These are phyloP conservation scores for Marasmius tenuissimus DNA, from an alignment of 1,284 basidiomycete species.

Conservation along the genomic window DNA sequence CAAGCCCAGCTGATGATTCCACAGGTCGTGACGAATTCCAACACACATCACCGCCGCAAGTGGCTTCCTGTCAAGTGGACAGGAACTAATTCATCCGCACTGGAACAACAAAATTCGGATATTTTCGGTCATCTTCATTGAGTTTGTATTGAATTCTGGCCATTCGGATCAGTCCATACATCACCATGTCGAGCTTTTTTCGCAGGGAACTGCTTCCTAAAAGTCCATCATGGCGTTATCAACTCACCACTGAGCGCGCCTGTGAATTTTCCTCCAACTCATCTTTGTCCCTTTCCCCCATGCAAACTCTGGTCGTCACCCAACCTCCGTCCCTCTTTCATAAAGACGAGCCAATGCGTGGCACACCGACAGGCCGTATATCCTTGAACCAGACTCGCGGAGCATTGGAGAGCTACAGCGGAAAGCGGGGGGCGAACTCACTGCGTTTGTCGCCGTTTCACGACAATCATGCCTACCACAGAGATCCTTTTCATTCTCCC, in stretches of 20 bases:
- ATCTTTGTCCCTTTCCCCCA: slow-evolving; percentile 9
- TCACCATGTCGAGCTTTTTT: slow-evolving; percentile 1
- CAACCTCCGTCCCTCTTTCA: slow-evolving; percentile 3
- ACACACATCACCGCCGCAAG: no score
- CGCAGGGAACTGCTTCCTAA: neutral
- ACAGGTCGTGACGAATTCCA: no score
- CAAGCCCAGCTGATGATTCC: no score
- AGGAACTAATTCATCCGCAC: no score
- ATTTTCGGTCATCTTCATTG: neutral
- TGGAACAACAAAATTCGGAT: neutral
- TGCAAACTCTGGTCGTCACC: slow-evolving; percentile 14
- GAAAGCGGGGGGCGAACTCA: neutral
- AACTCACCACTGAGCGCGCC: neutral
- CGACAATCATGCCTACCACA: slow-evolving; percentile 20
- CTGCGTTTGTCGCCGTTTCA: slow-evolving; percentile 8
- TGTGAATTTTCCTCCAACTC: slow-evolving; percentile 14
- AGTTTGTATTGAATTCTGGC: neutral
- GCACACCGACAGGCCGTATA: slow-evolving; percentile 2
- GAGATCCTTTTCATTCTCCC: slow-evolving; percentile 19
- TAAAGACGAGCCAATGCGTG: slow-evolving; percentile 10
- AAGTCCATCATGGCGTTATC: neutral
- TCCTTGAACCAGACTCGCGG: slow-evolving; percentile 7
- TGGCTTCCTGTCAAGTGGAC: no score
- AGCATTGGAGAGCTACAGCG: neutral
- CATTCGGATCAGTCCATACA: neutral